Conservation (phyloP, 345 rosid genomes). For the Lumnitzera littorea region DNA sequence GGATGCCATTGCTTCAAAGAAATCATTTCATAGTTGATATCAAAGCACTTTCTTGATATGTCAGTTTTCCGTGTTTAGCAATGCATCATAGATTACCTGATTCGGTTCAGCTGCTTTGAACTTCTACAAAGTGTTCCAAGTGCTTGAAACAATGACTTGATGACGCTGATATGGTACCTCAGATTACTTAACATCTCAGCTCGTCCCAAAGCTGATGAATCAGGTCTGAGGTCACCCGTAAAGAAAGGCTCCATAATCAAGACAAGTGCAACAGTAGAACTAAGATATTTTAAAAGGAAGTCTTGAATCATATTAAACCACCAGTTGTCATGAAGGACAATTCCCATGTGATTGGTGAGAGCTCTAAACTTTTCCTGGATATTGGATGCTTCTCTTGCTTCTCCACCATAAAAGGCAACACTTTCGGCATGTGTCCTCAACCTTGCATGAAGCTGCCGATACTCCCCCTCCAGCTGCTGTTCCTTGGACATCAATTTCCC, state of each 20-base stretch:
- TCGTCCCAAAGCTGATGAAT: slow-evolving; percentile 81
- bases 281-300: slow-evolving; percentile 90
- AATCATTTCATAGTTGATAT: no score
- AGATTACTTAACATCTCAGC: slow-evolving; percentile 98
- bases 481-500: slow-evolving; percentile 89
- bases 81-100: slow-evolving; percentile 51
- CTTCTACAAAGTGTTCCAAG: slow-evolving; percentile 92
- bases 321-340: slow-evolving; percentile 92
- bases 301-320: slow-evolving; percentile 99
- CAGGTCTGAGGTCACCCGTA: slow-evolving; percentile 84
- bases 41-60: no score
- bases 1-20: no score
- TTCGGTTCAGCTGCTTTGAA: slow-evolving; percentile 85
- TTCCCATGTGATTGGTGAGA: slow-evolving; percentile 64
- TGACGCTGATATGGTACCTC: slow-evolving; percentile 97
- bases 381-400: slow-evolving; percentile 80
- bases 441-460: slow-evolving; percentile 91
- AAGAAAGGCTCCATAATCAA: slow-evolving; percentile 97
- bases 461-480: slow-evolving; percentile 98
- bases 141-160: slow-evolving; percentile 81
- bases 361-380: slow-evolving; percentile 76
- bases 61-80: not conserved
- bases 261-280: slow-evolving; percentile 90
- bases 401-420: slow-evolving; percentile 97
- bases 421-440: slow-evolving; percentile 98